These are phyloP conservation scores for Corynascus novoguineensis DNA, from an alignment of 495 filamentous ascomycete genomes.

Conservation along the genomic window DNA sequence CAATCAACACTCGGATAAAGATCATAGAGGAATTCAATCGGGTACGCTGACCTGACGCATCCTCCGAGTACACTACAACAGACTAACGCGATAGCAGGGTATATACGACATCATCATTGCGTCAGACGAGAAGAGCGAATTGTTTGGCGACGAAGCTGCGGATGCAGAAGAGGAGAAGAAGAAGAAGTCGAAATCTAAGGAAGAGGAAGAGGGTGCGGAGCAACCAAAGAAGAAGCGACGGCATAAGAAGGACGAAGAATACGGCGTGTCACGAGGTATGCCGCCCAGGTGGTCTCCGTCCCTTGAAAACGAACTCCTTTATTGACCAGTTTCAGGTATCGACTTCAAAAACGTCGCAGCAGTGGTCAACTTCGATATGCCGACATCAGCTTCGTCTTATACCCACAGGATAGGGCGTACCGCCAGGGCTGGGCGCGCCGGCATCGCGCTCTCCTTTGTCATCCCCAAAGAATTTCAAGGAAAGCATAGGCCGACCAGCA, in stretches of 20 bases:
- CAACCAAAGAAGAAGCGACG: constrained; percentile 33
- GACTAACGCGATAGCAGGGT: constrained; percentile 10
- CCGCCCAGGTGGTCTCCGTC: too few relatives aligned
- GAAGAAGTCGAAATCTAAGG: constrained; percentile 18
- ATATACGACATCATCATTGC: constrained; percentile 94
- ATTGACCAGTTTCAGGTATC: constrained; percentile 42
- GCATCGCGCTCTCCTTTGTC: constrained; percentile 93
- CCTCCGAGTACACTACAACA: neutral
- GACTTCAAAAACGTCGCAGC: constrained; percentile 94
- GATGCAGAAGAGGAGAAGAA: constrained; percentile 27
- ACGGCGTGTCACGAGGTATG: constrained; percentile 76
- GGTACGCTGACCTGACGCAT: constrained; percentile 43
- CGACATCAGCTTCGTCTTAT: constrained; percentile 81
- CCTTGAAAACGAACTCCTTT: too few relatives aligned
- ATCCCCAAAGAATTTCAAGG: constrained; percentile 72
- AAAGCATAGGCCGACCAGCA: constrained; percentile 82
- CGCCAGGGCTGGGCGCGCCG: constrained; percentile 79
- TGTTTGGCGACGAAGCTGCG: constrained; percentile 60
- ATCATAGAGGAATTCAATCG: constrained; percentile 97
- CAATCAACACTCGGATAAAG: constrained; percentile 86
- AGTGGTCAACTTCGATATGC: constrained; percentile 96
- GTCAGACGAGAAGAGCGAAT: constrained; percentile 78
- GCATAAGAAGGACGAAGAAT: constrained; percentile 63
- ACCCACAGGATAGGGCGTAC: constrained; percentile 92
- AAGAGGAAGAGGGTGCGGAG: constrained; percentile 16